phyloP scores from a whole-genome alignment of 305 asterid genomes.

The Nicotiana rustica region DNA sequence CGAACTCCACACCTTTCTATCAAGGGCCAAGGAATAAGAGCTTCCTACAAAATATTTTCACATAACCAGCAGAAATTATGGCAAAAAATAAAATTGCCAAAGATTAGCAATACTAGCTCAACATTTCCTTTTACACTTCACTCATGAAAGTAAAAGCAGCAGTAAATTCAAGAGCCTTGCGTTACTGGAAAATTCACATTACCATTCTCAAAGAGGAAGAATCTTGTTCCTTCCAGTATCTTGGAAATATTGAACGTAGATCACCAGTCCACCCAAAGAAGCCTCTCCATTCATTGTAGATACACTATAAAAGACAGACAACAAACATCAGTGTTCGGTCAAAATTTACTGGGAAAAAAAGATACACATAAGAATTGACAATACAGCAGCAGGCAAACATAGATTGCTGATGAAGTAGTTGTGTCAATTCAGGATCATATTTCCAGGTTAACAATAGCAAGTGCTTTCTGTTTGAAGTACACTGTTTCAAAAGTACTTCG shows the following conservation, averaged over 20 bases:
- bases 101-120: neutral
- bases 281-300: slow-evolving; percentile 83
- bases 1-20: no score
- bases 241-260: slow-evolving; percentile 60
- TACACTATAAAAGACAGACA: slow-evolving; percentile 57
- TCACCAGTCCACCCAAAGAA: slow-evolving; percentile 74
- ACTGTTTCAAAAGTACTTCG: neutral
- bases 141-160: neutral
- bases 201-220: slow-evolving; percentile 66
- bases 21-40: neutral
- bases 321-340: slow-evolving; percentile 21
- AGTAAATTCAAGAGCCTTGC: slow-evolving; percentile 8
- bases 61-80: slow-evolving; percentile 25
- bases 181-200: slow-evolving; percentile 33
- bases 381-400: neutral
- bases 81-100: neutral
- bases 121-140: neutral
- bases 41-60: slow-evolving; percentile 17
- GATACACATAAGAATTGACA: neutral
- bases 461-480: slow-evolving; percentile 11
- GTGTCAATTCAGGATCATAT: neutral
- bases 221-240: slow-evolving; percentile 62
- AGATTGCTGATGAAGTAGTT: neutral
- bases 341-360: slow-evolving; percentile 24
- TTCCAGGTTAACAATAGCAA: neutral